These are phyloP conservation scores for Plasmodium ovale DNA, from an alignment of 169 alveolate genomes.

Conservation along the genomic window DNA sequence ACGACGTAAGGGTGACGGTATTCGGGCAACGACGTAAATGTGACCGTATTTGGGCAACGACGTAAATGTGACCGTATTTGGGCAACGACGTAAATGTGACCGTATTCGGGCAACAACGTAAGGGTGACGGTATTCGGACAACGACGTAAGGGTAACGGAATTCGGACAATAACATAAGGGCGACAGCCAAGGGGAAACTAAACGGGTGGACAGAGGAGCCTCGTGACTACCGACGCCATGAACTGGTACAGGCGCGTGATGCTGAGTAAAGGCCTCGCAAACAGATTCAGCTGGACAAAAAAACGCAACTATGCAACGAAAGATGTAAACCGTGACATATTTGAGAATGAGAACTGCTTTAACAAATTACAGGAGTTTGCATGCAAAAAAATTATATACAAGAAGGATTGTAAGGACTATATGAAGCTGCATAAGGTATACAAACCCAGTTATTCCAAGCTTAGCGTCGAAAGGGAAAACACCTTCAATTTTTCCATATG, in stretches of 20 bases:
- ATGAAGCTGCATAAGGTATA: conserved; percentile 16
- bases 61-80: too few relatives aligned
- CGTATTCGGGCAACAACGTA: too few relatives aligned
- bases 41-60: too few relatives aligned
- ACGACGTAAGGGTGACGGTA: too few relatives aligned
- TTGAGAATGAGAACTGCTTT: conserved; percentile 52
- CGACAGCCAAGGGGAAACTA: not conserved
- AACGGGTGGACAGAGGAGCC: not conserved
- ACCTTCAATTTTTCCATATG: conserved; percentile 11
- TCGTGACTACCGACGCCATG: not conserved
- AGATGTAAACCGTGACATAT: conserved; percentile 16
- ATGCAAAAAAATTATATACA: conserved; percentile 43
- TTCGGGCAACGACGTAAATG: too few relatives aligned
- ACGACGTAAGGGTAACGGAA: too few relatives aligned
- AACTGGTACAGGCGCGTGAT: not conserved
- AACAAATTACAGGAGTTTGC: conserved; percentile 51
- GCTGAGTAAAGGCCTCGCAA: not conserved
- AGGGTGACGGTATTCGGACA: too few relatives aligned
- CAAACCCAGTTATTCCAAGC: conserved; percentile 42
- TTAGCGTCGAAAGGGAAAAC: conserved; percentile 35
- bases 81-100: too few relatives aligned
- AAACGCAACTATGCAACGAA: conserved; percentile 4
- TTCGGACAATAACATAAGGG: too few relatives aligned
- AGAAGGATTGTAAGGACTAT: conserved; percentile 52
- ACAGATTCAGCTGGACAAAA: not conserved